These are phyloP conservation scores for Westerdykella ornata DNA, from an alignment of 2,329 filamentous ascomycete genomes.

Conservation along the genomic window DNA sequence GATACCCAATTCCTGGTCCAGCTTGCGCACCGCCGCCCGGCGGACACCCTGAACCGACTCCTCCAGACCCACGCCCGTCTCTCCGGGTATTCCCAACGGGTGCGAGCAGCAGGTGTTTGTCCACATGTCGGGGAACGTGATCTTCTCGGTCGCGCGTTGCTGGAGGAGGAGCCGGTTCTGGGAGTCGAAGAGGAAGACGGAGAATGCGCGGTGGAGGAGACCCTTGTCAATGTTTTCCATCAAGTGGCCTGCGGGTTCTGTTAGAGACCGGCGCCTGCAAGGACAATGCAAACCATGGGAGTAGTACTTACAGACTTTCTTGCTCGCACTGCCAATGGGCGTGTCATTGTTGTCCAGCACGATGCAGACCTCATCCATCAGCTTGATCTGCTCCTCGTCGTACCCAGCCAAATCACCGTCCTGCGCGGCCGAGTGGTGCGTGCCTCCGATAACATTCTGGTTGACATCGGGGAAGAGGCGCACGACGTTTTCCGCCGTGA, in stretches of 20 bases:
- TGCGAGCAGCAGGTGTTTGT: constrained; percentile 99
- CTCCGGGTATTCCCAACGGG: constrained; percentile 81
- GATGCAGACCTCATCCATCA: constrained; percentile 99
- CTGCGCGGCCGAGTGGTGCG: constrained; percentile 51
- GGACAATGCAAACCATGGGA: neutral
- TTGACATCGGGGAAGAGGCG: constrained; percentile 82
- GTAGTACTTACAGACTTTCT: constrained; percentile 77
- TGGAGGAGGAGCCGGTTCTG: constrained; percentile 89
- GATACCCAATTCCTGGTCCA: constrained; percentile 93
- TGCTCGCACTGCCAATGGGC: constrained; percentile 92
- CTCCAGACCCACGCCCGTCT: constrained; percentile 76
- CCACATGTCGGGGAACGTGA: constrained; percentile 99
- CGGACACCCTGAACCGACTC: constrained; percentile 81
- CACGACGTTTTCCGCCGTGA: constrained; percentile 80
- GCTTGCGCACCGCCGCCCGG: constrained; percentile 84
- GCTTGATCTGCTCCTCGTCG: constrained; percentile 92
- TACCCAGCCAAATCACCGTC: constrained; percentile 76
- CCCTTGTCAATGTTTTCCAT: constrained; percentile 99
- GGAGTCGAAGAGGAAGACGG: constrained; percentile 94
- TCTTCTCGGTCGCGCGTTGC: constrained; percentile 93
- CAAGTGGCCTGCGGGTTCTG: constrained; percentile 65
- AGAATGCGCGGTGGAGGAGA: constrained; percentile 93
- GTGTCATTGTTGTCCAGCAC: constrained; percentile 86
- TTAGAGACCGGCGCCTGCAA: constrained; percentile 8
- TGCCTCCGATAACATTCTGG: constrained; percentile 54